Percentiles rank a stretch among this genome's conserved stretches.
Evolutionary conservation across 2,329 filamentous ascomycete species (phyloP).

Genomic region (Epichloe scottii): DNA sequence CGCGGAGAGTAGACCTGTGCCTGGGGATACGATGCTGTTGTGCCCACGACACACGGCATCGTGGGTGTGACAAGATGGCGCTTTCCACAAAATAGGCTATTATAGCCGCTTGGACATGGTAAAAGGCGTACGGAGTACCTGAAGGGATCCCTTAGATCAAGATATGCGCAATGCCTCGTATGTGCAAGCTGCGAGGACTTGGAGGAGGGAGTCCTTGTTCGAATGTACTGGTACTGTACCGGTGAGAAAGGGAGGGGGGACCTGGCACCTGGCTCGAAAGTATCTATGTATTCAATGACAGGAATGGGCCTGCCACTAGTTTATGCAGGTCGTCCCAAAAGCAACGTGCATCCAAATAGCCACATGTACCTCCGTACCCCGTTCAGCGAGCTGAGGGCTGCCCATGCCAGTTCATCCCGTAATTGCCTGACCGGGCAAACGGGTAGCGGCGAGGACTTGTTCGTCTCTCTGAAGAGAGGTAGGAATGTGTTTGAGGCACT

Average conservation of each 20-base stretch:
- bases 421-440: neutral
- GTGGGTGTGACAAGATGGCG: slow-evolving; percentile 3
- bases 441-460: neutral
- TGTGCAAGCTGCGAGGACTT: neutral
- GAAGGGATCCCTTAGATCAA: neutral
- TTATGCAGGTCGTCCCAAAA: neutral
- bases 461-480: neutral
- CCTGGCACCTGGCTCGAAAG: neutral
- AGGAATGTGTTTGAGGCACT: neutral
- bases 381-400: neutral
- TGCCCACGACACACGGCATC: neutral
- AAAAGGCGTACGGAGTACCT: neutral
- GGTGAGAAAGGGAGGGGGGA: neutral
- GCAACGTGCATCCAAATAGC: neutral
- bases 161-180: neutral
- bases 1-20: neutral
- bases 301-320: neutral
- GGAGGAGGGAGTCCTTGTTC: too few species aligned
- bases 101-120: neutral
- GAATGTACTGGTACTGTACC: neutral
- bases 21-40: slow-evolving; percentile 1
- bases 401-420: neutral
- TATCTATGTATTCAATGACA: too few species aligned
- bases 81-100: neutral
- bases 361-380: neutral